phyloP scores from a whole-genome alignment of 495 filamentous ascomycete species.

The Rusavskia elegans region DNA sequence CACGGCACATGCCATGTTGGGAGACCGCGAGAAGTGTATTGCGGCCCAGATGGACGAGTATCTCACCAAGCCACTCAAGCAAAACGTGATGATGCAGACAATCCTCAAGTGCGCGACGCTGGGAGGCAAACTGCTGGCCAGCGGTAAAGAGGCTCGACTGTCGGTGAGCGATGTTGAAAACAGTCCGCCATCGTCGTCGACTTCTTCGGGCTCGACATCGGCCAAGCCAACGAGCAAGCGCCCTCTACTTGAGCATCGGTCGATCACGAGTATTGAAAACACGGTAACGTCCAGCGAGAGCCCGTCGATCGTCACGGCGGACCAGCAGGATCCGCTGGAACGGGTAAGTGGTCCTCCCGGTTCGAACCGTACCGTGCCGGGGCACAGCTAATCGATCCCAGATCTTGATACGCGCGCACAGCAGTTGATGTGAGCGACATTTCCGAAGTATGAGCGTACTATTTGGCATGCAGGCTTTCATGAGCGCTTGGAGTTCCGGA shows the following conservation, averaged over 20 bases:
- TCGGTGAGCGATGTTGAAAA: constrained; percentile 29
- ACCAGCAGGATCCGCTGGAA: constrained; percentile 52
- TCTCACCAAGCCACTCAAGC: constrained; percentile 91
- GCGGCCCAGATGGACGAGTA: constrained; percentile 99
- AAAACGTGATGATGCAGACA: constrained; percentile 96
- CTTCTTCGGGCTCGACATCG: constrained; percentile 2
- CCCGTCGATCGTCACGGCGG: constrained; percentile 41
- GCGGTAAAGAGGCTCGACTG: constrained; percentile 41
- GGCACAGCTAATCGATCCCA: constrained; percentile 13
- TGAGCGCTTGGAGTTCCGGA: neutral
- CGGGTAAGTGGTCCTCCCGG: constrained; percentile 46
- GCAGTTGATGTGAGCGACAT: constrained; percentile 17
- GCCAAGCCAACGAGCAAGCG: constrained; percentile 22
- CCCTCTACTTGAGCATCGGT: constrained; percentile 34
- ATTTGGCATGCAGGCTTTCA: neutral
- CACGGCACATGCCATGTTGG: constrained; percentile 97
- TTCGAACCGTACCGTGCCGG: constrained; percentile 5
- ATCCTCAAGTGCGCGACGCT: constrained; percentile 92
- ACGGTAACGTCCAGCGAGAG: constrained; percentile 37
- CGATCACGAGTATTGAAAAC: constrained; percentile 42
- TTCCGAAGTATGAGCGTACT: neutral
- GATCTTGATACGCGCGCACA: constrained; percentile 33
- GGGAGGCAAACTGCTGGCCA: constrained; percentile 73
- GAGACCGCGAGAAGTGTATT: constrained; percentile 95
- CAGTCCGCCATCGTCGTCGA: neutral